Conservation (phyloP, 2,329 filamentous ascomycete genomes). For the Amauroascus verrucosus region DNA sequence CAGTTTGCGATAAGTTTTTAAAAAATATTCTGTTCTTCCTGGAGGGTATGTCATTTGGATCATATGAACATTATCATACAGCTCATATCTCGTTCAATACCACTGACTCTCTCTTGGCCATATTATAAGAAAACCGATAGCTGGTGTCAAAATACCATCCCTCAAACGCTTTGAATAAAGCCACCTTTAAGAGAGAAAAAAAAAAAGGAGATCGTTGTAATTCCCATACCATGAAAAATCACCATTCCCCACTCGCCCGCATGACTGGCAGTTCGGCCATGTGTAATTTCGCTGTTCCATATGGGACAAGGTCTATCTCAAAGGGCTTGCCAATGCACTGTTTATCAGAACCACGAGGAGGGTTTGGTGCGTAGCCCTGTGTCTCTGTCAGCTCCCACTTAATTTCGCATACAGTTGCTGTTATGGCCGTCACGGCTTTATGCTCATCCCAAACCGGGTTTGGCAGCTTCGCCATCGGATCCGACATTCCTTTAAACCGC, state of each 20-base stretch:
- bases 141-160: too few species aligned
- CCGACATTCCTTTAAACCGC: slow-evolving; percentile 21
- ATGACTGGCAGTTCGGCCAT: slow-evolving; percentile 37
- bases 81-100: too few species aligned
- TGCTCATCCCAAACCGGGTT: slow-evolving; percentile 18
- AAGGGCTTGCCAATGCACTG: slow-evolving; percentile 29
- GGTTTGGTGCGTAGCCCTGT: slow-evolving; percentile 27
- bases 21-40: too few species aligned
- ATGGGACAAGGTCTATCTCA: slow-evolving; percentile 36
- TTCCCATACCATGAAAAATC: not conserved
- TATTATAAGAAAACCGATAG: too few species aligned
- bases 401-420: slow-evolving; percentile 30
- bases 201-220: not conserved
- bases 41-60: too few species aligned
- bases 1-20: too few species aligned
- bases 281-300: slow-evolving; percentile 39
- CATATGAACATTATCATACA: too few species aligned
- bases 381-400: slow-evolving; percentile 26
- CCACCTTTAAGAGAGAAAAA: not conserved
- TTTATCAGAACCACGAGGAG: slow-evolving; percentile 25
- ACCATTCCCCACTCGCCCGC: slow-evolving; percentile 5
- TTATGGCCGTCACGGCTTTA: slow-evolving; percentile 13
- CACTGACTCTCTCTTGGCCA: too few species aligned
- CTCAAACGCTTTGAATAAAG: too few species aligned
- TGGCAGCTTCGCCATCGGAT: slow-evolving; percentile 15